These are phyloP conservation scores for Gleditsia sinensis DNA, from an alignment of 306 rosid genomes.

Conservation along the genomic window DNA sequence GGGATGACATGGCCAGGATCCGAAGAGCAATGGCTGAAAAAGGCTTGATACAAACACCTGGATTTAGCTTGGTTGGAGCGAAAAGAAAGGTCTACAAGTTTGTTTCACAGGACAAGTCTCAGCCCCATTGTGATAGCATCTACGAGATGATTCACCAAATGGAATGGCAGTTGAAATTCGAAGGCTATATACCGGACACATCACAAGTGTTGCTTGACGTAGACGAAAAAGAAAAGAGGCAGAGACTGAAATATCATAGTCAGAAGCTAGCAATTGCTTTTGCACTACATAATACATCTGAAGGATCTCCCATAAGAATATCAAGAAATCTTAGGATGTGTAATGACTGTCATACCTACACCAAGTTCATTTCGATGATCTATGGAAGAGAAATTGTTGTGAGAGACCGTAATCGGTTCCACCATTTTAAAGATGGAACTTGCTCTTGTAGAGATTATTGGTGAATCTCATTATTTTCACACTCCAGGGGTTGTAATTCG, in stretches of 20 bases:
- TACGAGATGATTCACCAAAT: conserved; percentile 86
- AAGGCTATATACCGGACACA: conserved; percentile 75
- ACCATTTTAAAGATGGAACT: conserved; percentile 82
- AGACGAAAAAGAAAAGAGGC: conserved; percentile 79
- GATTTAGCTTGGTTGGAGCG: conserved; percentile 77
- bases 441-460: conserved; percentile 85
- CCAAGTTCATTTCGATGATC: conserved; percentile 66
- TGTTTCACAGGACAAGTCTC: conserved; percentile 78
- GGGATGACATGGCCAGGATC: conserved; percentile 70
- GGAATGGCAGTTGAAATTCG: conserved; percentile 96
- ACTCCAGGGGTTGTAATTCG: not conserved
- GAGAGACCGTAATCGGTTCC: conserved; percentile 73
- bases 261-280: conserved; percentile 89
- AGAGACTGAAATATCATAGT: conserved; percentile 77
- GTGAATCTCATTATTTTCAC: conserved; percentile 42
- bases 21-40: conserved; percentile 56
- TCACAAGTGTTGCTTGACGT: conserved; percentile 72
- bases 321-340: conserved; percentile 84
- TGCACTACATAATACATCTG: conserved; percentile 55
- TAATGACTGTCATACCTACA: conserved; percentile 77
- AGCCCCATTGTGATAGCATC: conserved; percentile 41
- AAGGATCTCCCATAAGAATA: conserved; percentile 16
- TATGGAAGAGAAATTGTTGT: conserved; percentile 67
- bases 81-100: conserved; percentile 63
- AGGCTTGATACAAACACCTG: conserved; percentile 63